Evolutionary conservation across 108 stramenopile species (phyloP), one percentile per base, ranked within the genome.

Genomic region (Chaetoceros muelleri): DNA sequence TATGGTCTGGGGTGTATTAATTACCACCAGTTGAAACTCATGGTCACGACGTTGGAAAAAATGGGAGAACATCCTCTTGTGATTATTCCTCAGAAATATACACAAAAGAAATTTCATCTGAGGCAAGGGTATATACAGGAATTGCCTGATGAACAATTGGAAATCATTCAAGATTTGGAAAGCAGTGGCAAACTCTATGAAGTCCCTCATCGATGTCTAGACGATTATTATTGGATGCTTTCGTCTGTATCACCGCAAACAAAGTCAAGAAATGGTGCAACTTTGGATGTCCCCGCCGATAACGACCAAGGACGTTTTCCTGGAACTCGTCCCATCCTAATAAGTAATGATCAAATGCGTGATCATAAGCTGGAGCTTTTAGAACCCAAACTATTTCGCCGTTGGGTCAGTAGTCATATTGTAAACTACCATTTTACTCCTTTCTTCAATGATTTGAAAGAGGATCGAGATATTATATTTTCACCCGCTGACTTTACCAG

Each of bases 171-270:
- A 23, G 49, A 60, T 19, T 55, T 79, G 20, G 57, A 65, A 28
- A 71, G 69, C 24, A 69, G 56, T 21, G 72, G 46, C 30, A 65
- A 70, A 27, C 57, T 72, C 40, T 69, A 76, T 22, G 64, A 16
- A 31, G 90, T 87, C 0, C 82, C 81, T 34, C 59, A 73, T 1
- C 70, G 80, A 23, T 77, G 65, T 25, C 65, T 92, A 0, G 90
- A 92, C 53, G 90, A 92, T 55, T 87, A 72, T 56, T 92, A 84
- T 51, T 92, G 90, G 90, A 92, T 92, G 81, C 60, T 78, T n/a
- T 84, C 90, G 0, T 77, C 75, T 46, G 71, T 87, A 21, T 67
- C 77, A 2, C 74, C 78, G 47, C 86, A 92, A 51, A 78, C 70
- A 13, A 55, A 53, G 8, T 64, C 78, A 24, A 64, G 76, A 10